Evolutionary conservation across 1,284 basidiomycete species (phyloP), one percentile per base, ranked within the genome.

Genomic region (Marasmius fiardii): DNA sequence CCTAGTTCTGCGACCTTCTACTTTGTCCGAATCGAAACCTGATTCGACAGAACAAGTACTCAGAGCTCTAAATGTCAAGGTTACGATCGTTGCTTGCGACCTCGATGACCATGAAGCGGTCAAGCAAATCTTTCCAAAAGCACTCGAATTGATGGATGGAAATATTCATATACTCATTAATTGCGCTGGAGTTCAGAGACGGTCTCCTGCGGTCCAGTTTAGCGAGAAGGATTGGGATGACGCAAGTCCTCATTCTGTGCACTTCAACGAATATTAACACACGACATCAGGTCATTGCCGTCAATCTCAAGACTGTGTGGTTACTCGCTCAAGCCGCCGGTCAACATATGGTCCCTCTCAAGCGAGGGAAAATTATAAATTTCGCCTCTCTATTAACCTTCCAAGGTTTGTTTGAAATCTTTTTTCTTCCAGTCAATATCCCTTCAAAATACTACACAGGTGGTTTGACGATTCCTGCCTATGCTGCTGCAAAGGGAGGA

Each of bases 141-240:
- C 92, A 24, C 74, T 88, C 18, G 72, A 76, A 34, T 66, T 73
- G 54, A 79, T 83, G 70, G 79, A 74, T 56, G 69, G 80, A 49
- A 74, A 83, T 54, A 87, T 98, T 61, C 86, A 97, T 69, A 80
- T 97, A 62, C 82, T 98, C 48, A 84, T 98, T 69, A 96, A 98
- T 73, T 97, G 94, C 69, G 95, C 92, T 54, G 95, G 95, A 49
- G 97, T 98, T 64, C 94, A 97, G 71, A 81, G 93, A 65, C 79
- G 93, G 70, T 85, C 88, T 55, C 90, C 91, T 56, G 86, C 86
- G 43, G 83, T 92, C 63, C 80, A 85, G 64, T 98, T 98, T 70
- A 76, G 84, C 37, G 93, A 96, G 69, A 70, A 76, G 48, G 90
- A 95, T 69, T 97, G 93, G 93, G 87, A 95, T 67, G 91, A 94